Evolutionary conservation across 345 rosid species (phyloP), one percentile per base, ranked within the genome.

Genomic region (Rhodomyrtus tomentosa): DNA sequence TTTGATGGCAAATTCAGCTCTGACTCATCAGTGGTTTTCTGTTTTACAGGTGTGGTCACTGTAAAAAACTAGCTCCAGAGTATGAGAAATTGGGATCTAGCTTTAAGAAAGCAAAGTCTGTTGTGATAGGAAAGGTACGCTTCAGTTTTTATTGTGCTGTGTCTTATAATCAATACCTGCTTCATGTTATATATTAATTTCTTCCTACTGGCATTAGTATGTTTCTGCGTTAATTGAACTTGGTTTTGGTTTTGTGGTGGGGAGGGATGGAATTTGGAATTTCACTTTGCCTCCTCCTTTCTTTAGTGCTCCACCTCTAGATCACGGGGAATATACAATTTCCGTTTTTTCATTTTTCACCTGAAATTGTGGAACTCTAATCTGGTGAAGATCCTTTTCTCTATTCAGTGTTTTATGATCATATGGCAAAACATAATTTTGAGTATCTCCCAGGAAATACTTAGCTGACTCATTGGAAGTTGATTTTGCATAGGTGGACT

Each of bases 41-140:
- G 81, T 40, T 79, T 82, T 54, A 76, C 88, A 97, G 99, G 99
- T 98, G 99, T 89, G 99, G 99, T 0, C 99, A 98, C 90, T 96
- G 99, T 91, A 95, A 98, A 92, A 98, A 98, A 93, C 97, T 98
- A 50, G 98, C 98, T 89, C 98, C 99, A 2, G 99, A 98, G 83
- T 96, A 92, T 55, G 99, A 96, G 90, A 95, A 93, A 90, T 98
- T 98, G 36, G 99, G 95, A 12, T 84, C 94, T 55, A 98, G 98
- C 92, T 98, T 96, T 89, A 94, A 91, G 92, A 98, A 95, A 87
- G 94, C 96, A 11, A 95, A 95, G 84, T 93, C 98, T 59, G 87
- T 96, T 82, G 88, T 98, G 92, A 98, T 98, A 81, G 99, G 96
- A 84, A 98, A 98, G 98, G 99, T 94, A 55, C 62, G 89, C 82